Conservation (phyloP, 129 eudicot species). For the Chrysanthemum lavandulifolium region DNA sequence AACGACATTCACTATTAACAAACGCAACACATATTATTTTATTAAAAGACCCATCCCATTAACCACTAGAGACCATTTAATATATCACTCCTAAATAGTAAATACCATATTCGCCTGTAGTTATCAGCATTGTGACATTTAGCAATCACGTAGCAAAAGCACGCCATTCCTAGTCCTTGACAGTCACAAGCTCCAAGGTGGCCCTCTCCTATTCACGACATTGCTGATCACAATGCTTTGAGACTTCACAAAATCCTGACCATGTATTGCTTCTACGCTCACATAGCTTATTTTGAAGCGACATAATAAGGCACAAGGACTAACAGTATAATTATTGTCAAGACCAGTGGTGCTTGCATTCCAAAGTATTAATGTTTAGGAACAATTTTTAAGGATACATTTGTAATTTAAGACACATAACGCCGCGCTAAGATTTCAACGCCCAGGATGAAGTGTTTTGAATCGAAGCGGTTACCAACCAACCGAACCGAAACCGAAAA, state of each 20-base stretch:
- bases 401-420: no score
- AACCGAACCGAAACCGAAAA: no score
- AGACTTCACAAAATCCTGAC: slow-evolving; percentile 12
- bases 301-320: no score
- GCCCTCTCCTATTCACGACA: slow-evolving; percentile 25
- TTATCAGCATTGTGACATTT: neutral
- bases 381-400: no score
- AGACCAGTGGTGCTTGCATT: no score
- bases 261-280: slow-evolving; percentile 29
- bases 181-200: slow-evolving; percentile 26
- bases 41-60: neutral
- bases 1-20: no score
- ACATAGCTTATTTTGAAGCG: slow-evolving; percentile 12
- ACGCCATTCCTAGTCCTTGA: slow-evolving; percentile 19
- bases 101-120: neutral
- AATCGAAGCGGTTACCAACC: no score
- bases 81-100: neutral
- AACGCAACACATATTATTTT: neutral
- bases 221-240: slow-evolving; percentile 13
- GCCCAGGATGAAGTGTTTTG: no score
- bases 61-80: neutral
- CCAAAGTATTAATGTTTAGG: no score
- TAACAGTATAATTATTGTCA: no score
- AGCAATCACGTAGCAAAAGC: slow-evolving; percentile 34
- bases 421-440: no score